Evolutionary conservation across 176 grass and related monocot species (phyloP).

Genomic region (Hordeum marinum): DNA sequence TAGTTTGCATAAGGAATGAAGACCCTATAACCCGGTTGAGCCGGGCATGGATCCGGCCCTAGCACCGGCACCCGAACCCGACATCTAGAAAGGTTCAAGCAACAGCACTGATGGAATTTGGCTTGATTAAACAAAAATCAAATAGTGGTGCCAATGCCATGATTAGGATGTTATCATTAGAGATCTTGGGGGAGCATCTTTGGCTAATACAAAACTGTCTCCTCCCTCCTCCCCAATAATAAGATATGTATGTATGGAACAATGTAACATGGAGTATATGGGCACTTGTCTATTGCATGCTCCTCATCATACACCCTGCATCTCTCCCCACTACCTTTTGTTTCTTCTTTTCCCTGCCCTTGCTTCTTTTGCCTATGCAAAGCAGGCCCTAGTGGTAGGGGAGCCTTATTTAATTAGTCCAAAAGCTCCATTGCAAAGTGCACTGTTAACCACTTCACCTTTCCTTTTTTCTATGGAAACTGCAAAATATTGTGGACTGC

Average conservation of each 20-base stretch:
- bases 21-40: background rate
- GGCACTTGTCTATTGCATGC: constrained; percentile 22
- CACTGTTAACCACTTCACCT: constrained; percentile 11
- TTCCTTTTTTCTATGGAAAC: background rate
- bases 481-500: constrained; percentile 28
- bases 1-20: background rate
- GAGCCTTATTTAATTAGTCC: background rate
- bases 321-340: constrained; percentile 31
- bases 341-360: constrained; percentile 27
- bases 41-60: background rate
- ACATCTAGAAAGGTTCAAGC: background rate
- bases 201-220: constrained; percentile 17
- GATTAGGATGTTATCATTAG: constrained; percentile 57
- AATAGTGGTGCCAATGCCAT: constrained; percentile 20
- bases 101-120: background rate
- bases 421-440: constrained; percentile 5
- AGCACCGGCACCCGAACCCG: background rate
- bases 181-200: constrained; percentile 48
- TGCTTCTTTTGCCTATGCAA: constrained; percentile 39
- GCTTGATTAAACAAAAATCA: background rate
- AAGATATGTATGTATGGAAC: constrained; percentile 42
- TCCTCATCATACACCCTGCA: constrained; percentile 7
- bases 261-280: constrained; percentile 46
- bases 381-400: constrained; percentile 1
- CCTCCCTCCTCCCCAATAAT: constrained; percentile 7